phyloP scores from a whole-genome alignment of 352 stramenopile genomes.

The Phytophthora uliginosa region DNA sequence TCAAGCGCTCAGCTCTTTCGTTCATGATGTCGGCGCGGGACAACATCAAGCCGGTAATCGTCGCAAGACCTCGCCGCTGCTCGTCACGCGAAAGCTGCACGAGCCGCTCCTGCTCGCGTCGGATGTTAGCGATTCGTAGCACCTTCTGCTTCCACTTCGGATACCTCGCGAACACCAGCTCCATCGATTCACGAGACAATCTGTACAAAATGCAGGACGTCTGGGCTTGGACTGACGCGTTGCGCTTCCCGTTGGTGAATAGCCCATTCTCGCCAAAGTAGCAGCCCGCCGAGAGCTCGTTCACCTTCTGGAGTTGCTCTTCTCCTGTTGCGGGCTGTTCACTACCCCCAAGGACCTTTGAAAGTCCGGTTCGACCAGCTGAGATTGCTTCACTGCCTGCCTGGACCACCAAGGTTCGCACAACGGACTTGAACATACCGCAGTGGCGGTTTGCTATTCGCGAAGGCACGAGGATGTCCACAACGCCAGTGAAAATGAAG shows the following conservation, averaged over 20 bases:
- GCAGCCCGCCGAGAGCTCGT: slow-evolving; percentile 56
- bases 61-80: slow-evolving; percentile 22
- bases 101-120: slow-evolving; percentile 60
- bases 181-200: slow-evolving; percentile 71
- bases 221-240: slow-evolving; percentile 53
- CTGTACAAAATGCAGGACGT: slow-evolving; percentile 80
- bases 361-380: not conserved
- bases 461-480: slow-evolving; percentile 49
- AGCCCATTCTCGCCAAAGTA: slow-evolving; percentile 82
- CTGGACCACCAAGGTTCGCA: slow-evolving; percentile 16
- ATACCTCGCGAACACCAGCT: slow-evolving; percentile 57
- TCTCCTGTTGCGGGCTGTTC: not conserved
- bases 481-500: slow-evolving; percentile 72
- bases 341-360: not conserved
- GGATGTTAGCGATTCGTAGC: slow-evolving; percentile 57
- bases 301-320: slow-evolving; percentile 37
- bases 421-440: slow-evolving; percentile 21
- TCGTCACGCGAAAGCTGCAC: slow-evolving; percentile 28
- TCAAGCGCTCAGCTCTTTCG: slow-evolving; percentile 31
- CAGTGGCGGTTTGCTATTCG: slow-evolving; percentile 18
- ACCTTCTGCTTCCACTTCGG: slow-evolving; percentile 67
- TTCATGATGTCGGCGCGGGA: slow-evolving; percentile 39
- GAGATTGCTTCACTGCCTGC: not conserved
- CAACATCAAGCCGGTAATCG: slow-evolving; percentile 24
- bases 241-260: slow-evolving; percentile 66